Conservation (phyloP, 2,329 filamentous ascomycete species). For the Iodosphaeria phyllophila region DNA sequence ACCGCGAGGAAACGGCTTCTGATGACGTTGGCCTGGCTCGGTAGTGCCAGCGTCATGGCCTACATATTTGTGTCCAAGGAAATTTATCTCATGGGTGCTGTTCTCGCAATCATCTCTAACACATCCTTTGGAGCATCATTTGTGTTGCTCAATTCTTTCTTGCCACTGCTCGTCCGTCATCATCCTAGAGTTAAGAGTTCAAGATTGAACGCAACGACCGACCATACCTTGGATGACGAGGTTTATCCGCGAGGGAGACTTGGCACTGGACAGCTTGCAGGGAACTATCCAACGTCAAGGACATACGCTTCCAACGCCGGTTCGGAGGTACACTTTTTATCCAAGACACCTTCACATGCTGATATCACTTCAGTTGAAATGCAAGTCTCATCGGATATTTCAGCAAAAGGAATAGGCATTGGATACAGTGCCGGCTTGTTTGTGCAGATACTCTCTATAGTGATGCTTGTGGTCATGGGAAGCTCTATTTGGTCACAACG, state of each 20-base stretch:
- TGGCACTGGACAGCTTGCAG: no score
- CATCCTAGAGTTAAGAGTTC: conserved; percentile 43
- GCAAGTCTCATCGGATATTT: conserved; percentile 73
- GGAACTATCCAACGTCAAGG: no score
- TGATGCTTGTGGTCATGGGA: conserved; percentile 52
- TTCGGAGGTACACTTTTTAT: conserved; percentile 14
- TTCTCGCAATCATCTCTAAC: conserved; percentile 80
- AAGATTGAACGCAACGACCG: no score
- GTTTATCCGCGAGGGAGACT: no score
- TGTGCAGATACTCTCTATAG: conserved; percentile 64
- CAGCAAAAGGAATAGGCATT: conserved; percentile 80
- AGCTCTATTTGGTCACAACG: conserved; percentile 75
- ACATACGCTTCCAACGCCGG: conserved; percentile 7
- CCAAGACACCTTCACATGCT: conserved; percentile 21
- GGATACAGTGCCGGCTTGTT: conserved; percentile 79
- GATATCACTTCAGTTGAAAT: conserved; percentile 48
- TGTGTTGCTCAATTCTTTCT: conserved; percentile 85
- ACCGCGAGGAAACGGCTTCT: conserved; percentile 78
- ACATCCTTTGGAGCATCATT: conserved; percentile 91
- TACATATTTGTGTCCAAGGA: conserved; percentile 64
- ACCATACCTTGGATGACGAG: conserved; percentile 11
- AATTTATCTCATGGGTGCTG: conserved; percentile 61
- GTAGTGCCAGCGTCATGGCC: conserved; percentile 69
- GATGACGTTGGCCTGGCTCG: conserved; percentile 66
- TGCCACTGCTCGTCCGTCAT: conserved; percentile 77